Evolutionary conservation across 75 land plant genomes (phyloP), one percentile per base, ranked within the genome.

Genomic region (Cunninghamia lanceolata): DNA sequence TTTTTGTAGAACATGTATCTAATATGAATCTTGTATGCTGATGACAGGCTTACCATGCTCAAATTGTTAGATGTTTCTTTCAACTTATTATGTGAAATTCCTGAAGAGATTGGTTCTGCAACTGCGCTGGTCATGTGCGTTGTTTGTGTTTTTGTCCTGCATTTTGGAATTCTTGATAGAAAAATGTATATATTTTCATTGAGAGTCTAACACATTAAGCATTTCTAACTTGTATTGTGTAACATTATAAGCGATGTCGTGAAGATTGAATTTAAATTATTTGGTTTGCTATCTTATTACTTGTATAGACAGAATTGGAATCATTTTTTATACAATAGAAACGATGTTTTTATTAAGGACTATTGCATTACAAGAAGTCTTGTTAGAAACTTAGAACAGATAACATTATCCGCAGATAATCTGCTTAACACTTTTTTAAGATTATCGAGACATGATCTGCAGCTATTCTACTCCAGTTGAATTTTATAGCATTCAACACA

Each of bases 21-120:
- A 40, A 36, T 16, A 56, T 68, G 46, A 36, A 82, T 52, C 42
- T 45, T 17, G 28, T 45, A 32, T 40, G 45, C 32, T 54, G 81
- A 80, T 88, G 13, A n/a, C 88, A 98, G 99, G 93, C 94, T 98
- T 85, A 86, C 90, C 17, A 52, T 91, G 89, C 91, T 98, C 14
- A 98, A 96, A 84, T 84, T 88, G 14, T 84, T 98, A 28, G 99
- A 98, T 89, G 91, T 98, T 5, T 98, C 99, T 68, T 89, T 85
- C 83, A 98, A 98, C 82, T 87, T 80, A 25, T 82, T 98, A 34
- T 56, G 43, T 4, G 83, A 50, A 75, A 90, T 98, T 47, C 99
- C 98, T 45, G 94, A 94, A 46, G 99, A 96, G 87, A 91, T 98
- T 84, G 99, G 99, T 45, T 87, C 92, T 59, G 91, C 88, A 14